Evolutionary conservation across 352 stramenopile genomes (phyloP), one percentile per base, ranked within the genome.

Genomic region (Globisporangium orthogonon): DNA sequence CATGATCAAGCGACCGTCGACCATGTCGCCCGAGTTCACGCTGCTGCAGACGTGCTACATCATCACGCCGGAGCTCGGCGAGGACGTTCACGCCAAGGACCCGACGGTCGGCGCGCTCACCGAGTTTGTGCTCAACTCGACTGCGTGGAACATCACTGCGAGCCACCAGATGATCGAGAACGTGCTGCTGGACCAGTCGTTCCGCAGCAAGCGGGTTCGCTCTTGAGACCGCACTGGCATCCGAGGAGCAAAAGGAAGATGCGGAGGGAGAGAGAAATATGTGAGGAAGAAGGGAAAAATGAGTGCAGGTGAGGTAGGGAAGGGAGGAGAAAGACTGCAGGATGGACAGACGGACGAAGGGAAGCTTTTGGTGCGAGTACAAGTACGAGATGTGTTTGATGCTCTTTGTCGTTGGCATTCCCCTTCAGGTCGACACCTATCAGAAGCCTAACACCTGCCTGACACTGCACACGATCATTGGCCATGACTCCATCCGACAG

Each of bases 1-100:
- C 37, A 61, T 86, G 39, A 61, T 82, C 50, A 70, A 71, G 60
- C 71, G 70, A 28, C 67, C 69, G 18, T 66, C 59, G 30, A 61
- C 71, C 33, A 72, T 70, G 56, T 67, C 68, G 47, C 35, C 63
- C 53, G 60, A 63, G 14, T 77, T 68, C 55, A 63, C 71, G 50
- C 62, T 84, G 41, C 44, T 86, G 49, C 73, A 83, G 56, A 77
- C 76, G 54, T 78, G 71, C 56, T 78, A 81, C 54, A 65, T 86
- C 33, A 79, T 86, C 51, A 82, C 73, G 4, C 76, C 76, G 18
- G 69, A 71, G 45, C 65, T 84, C 18, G 66, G 28, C 31, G 46
- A 53, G 13, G 37, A 23, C 31, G 43, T 53, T 29, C 31, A 53
- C 29, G 33, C 30, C 10, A 46, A 60, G 37, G 43, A 60, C 4